Conservation (phyloP, 2,329 filamentous ascomycete genomes). For the Aspergillus melleus region DNA sequence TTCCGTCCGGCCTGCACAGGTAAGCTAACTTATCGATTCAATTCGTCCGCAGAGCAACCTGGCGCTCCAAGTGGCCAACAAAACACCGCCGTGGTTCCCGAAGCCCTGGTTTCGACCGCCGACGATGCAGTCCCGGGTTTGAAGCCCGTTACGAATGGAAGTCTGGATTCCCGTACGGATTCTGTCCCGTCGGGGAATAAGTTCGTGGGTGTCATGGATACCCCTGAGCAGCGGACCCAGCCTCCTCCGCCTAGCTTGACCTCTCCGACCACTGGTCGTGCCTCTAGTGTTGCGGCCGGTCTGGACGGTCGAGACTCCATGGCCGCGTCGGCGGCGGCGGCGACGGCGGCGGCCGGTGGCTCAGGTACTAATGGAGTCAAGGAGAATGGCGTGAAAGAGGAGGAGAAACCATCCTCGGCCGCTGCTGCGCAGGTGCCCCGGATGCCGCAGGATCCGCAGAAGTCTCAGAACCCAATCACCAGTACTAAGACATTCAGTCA, state of each 20-base stretch:
- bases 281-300: neutral
- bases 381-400: neutral
- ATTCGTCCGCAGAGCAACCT: slow-evolving; percentile 27
- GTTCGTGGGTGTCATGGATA: neutral
- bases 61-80: slow-evolving; percentile 19
- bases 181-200: neutral
- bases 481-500: neutral
- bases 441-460: neutral
- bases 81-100: slow-evolving; percentile 25
- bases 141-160: neutral
- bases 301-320: neutral
- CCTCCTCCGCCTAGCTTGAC: neutral
- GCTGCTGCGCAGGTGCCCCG: too few species aligned
- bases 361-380: neutral
- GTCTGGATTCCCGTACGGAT: neutral
- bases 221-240: slow-evolving; percentile 4
- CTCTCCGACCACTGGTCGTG: neutral
- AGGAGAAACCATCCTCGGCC: neutral
- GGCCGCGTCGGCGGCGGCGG: too few species aligned
- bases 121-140: neutral
- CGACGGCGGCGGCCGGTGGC: too few species aligned
- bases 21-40: slow-evolving; percentile 1
- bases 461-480: neutral
- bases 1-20: neutral
- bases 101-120: slow-evolving; percentile 14